Evolutionary conservation across 1,284 basidiomycete species (phyloP).

Genomic region (Irpex lacteus): DNA sequence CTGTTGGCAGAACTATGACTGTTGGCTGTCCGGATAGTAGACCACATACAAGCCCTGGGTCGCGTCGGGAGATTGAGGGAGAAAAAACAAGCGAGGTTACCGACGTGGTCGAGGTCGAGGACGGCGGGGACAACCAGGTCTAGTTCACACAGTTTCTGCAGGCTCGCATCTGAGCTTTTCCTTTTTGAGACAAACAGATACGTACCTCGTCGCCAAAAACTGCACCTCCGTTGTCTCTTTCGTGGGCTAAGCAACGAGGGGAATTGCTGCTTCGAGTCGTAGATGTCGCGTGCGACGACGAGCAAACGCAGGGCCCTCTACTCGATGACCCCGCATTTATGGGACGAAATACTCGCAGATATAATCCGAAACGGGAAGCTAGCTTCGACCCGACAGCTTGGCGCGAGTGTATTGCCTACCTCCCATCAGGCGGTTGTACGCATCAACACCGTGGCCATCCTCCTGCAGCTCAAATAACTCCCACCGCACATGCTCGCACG

Average conservation of each 20-base stretch:
- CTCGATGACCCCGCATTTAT: not conserved
- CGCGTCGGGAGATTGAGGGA: conserved; percentile 8
- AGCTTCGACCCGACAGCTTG: not conserved
- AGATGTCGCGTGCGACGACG: not conserved
- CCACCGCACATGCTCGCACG: not conserved
- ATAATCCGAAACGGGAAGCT: not conserved
- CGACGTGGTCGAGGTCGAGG: conserved; percentile 2
- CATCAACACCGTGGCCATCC: not conserved
- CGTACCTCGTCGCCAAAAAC: not conserved
- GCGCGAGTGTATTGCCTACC: not conserved
- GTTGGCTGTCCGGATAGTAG: conserved; percentile 25
- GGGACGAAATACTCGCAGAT: not conserved
- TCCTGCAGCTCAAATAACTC: not conserved
- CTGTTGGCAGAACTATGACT: conserved; percentile 18
- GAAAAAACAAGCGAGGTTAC: conserved; percentile 10
- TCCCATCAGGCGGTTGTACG: not conserved
- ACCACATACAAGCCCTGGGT: conserved; percentile 24
- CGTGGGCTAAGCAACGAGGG: too few species aligned
- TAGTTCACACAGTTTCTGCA: not conserved
- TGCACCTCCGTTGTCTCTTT: not conserved
- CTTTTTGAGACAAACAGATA: not conserved
- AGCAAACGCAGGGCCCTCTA: not conserved
- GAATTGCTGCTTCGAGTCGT: not conserved
- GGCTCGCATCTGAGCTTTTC: not conserved
- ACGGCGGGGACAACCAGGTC: not conserved